phyloP scores from a whole-genome alignment of 345 rosid genomes.

The Camelina laxa region DNA sequence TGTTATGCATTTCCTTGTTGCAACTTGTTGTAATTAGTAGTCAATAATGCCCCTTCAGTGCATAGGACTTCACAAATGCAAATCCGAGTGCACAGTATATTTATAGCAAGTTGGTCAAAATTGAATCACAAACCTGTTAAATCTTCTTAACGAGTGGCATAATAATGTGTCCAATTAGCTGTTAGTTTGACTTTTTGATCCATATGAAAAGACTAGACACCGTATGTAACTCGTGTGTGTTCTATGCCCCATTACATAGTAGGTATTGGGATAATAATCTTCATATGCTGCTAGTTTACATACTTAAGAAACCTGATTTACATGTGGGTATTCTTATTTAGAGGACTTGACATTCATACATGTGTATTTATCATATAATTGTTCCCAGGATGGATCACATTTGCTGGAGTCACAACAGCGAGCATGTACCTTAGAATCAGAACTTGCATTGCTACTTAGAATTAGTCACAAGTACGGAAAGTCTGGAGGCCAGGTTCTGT shows the following conservation, averaged over 20 bases:
- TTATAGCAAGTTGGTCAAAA: not conserved
- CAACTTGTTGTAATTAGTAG: conserved; percentile 18
- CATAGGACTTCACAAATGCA: not conserved
- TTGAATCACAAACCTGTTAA: not conserved
- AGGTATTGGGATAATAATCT: not conserved
- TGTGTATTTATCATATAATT: conserved; percentile 22
- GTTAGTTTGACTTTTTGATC: conserved; percentile 26
- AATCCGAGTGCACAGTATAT: not conserved
- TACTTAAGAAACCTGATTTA: not conserved
- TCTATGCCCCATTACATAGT: conserved; percentile 6
- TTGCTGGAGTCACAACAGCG: conserved; percentile 81
- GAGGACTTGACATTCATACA: conserved; percentile 17
- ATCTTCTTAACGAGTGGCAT: conserved; percentile 22
- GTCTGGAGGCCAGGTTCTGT: conserved; percentile 88
- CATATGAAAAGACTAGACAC: not conserved
- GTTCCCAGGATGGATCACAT: conserved; percentile 66
- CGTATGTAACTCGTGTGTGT: conserved; percentile 1
- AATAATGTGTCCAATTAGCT: conserved; percentile 20
- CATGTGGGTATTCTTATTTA: conserved; percentile 16
- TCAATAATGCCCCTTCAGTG: conserved; percentile 18
- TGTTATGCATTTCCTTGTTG: not conserved
- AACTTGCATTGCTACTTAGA: conserved; percentile 78
- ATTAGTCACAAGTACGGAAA: conserved; percentile 91
- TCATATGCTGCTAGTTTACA: conserved; percentile 7
- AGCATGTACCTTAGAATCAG: conserved; percentile 86